Evolutionary conservation across 257 asterid species (phyloP).

Genomic region (Solanum chmielewskii): DNA sequence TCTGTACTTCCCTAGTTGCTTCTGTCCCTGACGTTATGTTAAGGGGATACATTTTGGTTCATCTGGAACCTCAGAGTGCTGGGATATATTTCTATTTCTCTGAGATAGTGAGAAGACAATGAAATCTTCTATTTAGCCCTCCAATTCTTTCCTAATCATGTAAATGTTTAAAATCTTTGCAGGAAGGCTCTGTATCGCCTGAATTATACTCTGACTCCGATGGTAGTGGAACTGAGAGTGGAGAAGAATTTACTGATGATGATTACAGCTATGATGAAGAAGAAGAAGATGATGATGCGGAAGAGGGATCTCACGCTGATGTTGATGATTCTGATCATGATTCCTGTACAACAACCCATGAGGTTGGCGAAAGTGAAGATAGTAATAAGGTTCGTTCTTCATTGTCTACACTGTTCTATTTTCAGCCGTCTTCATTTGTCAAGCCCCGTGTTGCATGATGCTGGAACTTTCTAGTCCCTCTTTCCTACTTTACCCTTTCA

Average conservation of each 20-base stretch:
- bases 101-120: not conserved
- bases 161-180: slow-evolving; percentile 3
- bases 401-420: slow-evolving; percentile 2
- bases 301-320: slow-evolving; percentile 44
- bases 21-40: not conserved
- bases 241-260: slow-evolving; percentile 71
- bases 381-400: slow-evolving; percentile 33
- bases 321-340: slow-evolving; percentile 43
- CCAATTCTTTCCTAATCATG: not conserved
- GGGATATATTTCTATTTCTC: not conserved
- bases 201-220: slow-evolving; percentile 89
- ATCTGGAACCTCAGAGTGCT: not conserved
- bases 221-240: slow-evolving; percentile 77
- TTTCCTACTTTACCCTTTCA: not conserved
- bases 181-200: slow-evolving; percentile 68
- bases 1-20: not conserved
- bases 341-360: slow-evolving; percentile 33
- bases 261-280: slow-evolving; percentile 39
- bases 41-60: not conserved
- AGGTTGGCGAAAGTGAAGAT: slow-evolving; percentile 27
- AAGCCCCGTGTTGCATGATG: not conserved
- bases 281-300: slow-evolving; percentile 29
- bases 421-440: not conserved
- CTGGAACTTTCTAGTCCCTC: not conserved
- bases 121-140: not conserved